These are phyloP conservation scores for Biscutella auriculata DNA, from an alignment of 441 rosid genomes.

Conservation along the genomic window DNA sequence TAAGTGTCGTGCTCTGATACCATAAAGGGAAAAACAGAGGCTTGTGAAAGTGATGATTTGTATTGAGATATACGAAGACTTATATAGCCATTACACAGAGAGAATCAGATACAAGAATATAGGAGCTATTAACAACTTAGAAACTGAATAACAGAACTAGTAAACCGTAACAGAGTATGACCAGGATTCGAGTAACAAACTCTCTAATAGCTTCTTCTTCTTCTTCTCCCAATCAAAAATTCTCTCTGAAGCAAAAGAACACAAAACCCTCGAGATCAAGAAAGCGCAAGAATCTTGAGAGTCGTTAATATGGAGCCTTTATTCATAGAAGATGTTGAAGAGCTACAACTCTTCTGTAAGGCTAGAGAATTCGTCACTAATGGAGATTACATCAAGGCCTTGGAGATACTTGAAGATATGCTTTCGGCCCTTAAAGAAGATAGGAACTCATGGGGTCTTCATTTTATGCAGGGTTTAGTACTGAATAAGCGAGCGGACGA, in stretches of 20 bases:
- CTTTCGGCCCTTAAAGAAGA: neutral
- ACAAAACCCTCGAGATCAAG: neutral
- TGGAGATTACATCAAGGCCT: neutral
- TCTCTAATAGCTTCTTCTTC: too few species aligned
- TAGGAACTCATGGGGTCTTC: neutral
- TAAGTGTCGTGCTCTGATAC: too few species aligned
- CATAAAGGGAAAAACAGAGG: too few species aligned
- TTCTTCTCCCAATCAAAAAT: neutral
- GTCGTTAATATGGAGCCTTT: neutral
- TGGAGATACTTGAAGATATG: neutral
- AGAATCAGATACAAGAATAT: too few species aligned
- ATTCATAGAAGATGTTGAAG: neutral
- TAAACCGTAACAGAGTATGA: too few species aligned
- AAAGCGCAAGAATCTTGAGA: neutral
- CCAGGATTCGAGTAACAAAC: too few species aligned
- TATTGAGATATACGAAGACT: too few species aligned
- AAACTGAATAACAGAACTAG: too few species aligned
- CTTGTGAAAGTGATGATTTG: too few species aligned
- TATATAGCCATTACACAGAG: too few species aligned
- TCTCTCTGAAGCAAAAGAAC: neutral
- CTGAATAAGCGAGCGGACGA: neutral
- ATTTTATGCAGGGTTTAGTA: neutral
- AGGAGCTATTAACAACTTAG: too few species aligned
- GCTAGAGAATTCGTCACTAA: neutral
- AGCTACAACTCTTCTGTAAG: neutral